Percentiles rank a stretch among this genome's conserved stretches.
These are phyloP conservation scores for Termitomyces sp. DNA, from an alignment of 768 basidiomycete genomes.

Conservation along the genomic window DNA sequence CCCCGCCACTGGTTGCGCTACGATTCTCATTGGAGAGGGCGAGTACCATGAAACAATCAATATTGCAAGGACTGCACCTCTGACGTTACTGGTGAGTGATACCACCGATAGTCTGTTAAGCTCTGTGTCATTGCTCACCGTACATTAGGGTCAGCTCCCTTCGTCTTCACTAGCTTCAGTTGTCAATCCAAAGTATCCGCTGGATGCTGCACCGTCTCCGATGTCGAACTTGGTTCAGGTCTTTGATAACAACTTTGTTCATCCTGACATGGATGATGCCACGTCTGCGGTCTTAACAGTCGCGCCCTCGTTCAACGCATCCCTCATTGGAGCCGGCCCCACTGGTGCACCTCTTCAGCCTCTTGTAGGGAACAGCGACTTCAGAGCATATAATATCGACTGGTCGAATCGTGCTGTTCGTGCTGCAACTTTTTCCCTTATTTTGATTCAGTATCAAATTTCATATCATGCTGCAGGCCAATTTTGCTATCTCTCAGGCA, in stretches of 20 bases:
- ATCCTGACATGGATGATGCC: constrained; percentile 47
- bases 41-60: constrained; percentile 60
- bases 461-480: constrained; percentile 30
- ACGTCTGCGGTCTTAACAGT: constrained; percentile 56
- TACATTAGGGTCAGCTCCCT: constrained; percentile 48
- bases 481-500: constrained; percentile 58
- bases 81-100: constrained; percentile 49
- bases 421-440: neutral
- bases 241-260: constrained; percentile 43
- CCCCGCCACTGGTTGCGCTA: constrained; percentile 31
- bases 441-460: neutral
- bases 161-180: constrained; percentile 26
- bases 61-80: constrained; percentile 46
- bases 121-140: neutral
- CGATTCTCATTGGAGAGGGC: constrained; percentile 55
- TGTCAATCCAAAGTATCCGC: constrained; percentile 21
- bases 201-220: constrained; percentile 42
- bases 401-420: constrained; percentile 65
- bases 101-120: neutral
- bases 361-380: constrained; percentile 51
- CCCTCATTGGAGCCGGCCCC: constrained; percentile 57
- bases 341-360: constrained; percentile 51
- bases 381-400: constrained; percentile 65
- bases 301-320: constrained; percentile 51
- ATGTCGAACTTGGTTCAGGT: constrained; percentile 54